Conservation (phyloP, 805 yeast genomes). For the Tetrapisispora arboricola region DNA sequence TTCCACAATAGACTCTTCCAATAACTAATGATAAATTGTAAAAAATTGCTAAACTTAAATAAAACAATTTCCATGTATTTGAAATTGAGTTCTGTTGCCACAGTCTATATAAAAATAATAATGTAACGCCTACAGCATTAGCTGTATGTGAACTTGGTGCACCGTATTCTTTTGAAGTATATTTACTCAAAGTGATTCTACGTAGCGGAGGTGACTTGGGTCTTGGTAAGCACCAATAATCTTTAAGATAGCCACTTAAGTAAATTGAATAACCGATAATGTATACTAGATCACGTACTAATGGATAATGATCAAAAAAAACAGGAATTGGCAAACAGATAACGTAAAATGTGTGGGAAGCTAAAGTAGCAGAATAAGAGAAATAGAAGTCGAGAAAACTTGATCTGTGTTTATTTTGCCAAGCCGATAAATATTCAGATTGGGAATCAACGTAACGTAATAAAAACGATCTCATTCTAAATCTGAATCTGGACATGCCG, state of each 20-base stretch:
- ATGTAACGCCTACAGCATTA: conserved; percentile 76
- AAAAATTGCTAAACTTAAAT: conserved; percentile 18
- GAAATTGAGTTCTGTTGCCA: conserved; percentile 1
- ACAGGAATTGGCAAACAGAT: conserved; percentile 74
- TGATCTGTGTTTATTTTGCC: conserved; percentile 46
- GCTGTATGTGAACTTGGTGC: conserved; percentile 93
- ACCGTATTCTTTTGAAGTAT: conserved; percentile 89
- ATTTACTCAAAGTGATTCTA: conserved; percentile 81
- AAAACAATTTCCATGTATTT: conserved; percentile 3
- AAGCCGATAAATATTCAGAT: conserved; percentile 42
- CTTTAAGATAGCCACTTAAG: conserved; percentile 67
- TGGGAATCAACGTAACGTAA: conserved; percentile 54
- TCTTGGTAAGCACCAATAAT: conserved; percentile 79
- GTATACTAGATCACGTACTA: conserved; percentile 64
- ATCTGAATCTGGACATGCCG: conserved; percentile 46
- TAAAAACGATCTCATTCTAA: conserved; percentile 40
- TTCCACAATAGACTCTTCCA: conserved; percentile 90
- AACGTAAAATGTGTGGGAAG: conserved; percentile 90
- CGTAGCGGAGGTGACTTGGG: conserved; percentile 88
- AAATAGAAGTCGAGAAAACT: conserved; percentile 60
- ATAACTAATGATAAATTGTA: conserved; percentile 58
- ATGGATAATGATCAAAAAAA: conserved; percentile 59
- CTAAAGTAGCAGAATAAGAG: conserved; percentile 80
- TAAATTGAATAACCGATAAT: conserved; percentile 49
- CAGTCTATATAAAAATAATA: conserved; percentile 32